Evolutionary conservation across 2,329 filamentous ascomycete species (phyloP), one percentile per base, ranked within the genome.

Genomic region (Exutisphaerella laricina): DNA sequence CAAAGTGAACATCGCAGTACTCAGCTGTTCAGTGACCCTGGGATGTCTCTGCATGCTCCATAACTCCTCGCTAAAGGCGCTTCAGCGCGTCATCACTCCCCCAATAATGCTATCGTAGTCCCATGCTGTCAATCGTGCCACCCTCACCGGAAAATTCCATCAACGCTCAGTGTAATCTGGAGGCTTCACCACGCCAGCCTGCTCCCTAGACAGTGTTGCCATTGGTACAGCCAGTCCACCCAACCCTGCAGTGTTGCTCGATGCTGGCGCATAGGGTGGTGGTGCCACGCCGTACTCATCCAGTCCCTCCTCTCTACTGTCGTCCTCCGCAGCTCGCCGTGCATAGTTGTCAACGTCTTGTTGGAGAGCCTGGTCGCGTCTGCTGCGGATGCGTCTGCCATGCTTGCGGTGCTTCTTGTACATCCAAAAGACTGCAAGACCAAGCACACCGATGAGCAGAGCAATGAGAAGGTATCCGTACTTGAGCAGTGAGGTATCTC

Each of bases 271-370:
- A 58, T 84, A 84, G 0, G 80, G 78, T 35, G 80, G 80, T 37
- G 80, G 80, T 7, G 79, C 77, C 59, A 83, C 78, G 20, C 80
- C 80, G 31, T 72, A 62, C 64, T 82, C 79, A 57, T 84, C 73
- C 43, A 83, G 61, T 0, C 80, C 80, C 50, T 84, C 80, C 33
- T 73, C 68, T 39, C 37, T 54, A 8, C 43, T 43, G n/a, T 30
- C 35, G n/a, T 53, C 48, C 1, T 40, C 40, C 8, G 46, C 46
- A 12, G 48, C 34, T 49, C 51, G 51, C 14, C 49, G 32, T 9
- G 48, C 51, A 26, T 54, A 51, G 6, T 32, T 17, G n/a, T 36
- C 31, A 6, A 51, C 34, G 16, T 54, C 50, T 37, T 43, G 42
- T 30, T 51, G 41, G 1, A 51, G 23, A n/a, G 48, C 51, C 20